These are phyloP conservation scores for Linum usitatissimum DNA, from an alignment of 345 rosid genomes.

Conservation along the genomic window DNA sequence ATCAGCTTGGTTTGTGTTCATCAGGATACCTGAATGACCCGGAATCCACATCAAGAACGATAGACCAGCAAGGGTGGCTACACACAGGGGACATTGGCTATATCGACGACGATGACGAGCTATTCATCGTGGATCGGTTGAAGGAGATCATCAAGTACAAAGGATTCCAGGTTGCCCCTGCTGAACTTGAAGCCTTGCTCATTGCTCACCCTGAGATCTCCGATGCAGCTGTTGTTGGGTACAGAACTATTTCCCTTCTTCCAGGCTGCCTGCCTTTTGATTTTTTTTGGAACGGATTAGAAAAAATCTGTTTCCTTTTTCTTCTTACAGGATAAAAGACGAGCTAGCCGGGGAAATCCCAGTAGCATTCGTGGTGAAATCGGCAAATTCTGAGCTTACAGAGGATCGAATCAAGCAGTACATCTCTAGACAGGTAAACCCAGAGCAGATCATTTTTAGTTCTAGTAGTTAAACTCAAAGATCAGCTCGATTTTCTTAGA, in stretches of 20 bases:
- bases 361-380: slow-evolving; percentile 20
- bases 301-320: neutral
- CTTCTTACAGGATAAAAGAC: slow-evolving; percentile 15
- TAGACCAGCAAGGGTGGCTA: slow-evolving; percentile 20
- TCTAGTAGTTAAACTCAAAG: neutral
- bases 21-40: slow-evolving; percentile 4
- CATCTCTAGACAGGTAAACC: slow-evolving; percentile 19
- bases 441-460: neutral
- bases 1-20: neutral
- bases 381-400: slow-evolving; percentile 9
- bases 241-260: too few relatives aligned
- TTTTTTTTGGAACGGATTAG: neutral
- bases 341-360: slow-evolving; percentile 21
- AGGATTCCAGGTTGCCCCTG: slow-evolving; percentile 27
- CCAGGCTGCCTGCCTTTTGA: too few relatives aligned
- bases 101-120: slow-evolving; percentile 22
- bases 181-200: slow-evolving; percentile 21
- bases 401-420: slow-evolving; percentile 18
- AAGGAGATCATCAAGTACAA: slow-evolving; percentile 29
- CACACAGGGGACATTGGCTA: slow-evolving; percentile 24
- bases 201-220: slow-evolving; percentile 14
- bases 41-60: neutral
- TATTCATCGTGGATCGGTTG: slow-evolving; percentile 26
- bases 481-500: neutral
- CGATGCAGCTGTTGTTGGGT: slow-evolving; percentile 27